phyloP scores from a whole-genome alignment of 2,329 filamentous ascomycete genomes.

The Nothophoma quercina region DNA sequence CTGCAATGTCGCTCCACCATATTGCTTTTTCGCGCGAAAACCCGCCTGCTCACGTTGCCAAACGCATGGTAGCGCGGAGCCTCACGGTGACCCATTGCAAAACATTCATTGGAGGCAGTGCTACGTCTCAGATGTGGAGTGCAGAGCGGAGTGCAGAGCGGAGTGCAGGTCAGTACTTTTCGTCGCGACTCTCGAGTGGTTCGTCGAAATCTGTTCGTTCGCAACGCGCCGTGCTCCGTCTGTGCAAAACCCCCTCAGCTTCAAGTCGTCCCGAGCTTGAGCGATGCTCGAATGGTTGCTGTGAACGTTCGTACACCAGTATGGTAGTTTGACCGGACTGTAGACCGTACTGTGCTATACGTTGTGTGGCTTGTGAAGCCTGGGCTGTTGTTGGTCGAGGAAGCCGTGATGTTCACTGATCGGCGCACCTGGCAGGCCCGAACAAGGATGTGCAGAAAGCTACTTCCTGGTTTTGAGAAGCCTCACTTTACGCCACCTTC shows the following conservation, averaged over 20 bases:
- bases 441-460: constrained; percentile 5
- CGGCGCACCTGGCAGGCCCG: constrained; percentile 1
- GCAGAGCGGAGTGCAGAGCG: constrained; percentile 11
- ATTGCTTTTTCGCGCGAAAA: constrained; percentile 28
- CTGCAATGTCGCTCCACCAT: neutral
- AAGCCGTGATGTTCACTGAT: constrained; percentile 1
- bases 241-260: neutral
- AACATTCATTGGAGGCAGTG: neutral
- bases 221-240: constrained; percentile 10
- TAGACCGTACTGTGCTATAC: neutral
- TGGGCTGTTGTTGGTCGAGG: neutral
- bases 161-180: neutral
- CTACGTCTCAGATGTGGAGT: constrained; percentile 14
- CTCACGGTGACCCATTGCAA: constrained; percentile 11
- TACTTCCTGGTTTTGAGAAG: neutral
- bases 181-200: too few species aligned
- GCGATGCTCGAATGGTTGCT: neutral
- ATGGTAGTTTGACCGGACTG: neutral
- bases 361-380: neutral
- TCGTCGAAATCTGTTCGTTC: neutral
- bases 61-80: constrained; percentile 20
- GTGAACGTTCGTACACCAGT: neutral
- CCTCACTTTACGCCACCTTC: constrained; percentile 14
- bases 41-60: constrained; percentile 11
- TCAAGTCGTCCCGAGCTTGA: too few species aligned